Conservation (phyloP, 2,329 filamentous ascomycete species). For the Xylaria sp. region DNA sequence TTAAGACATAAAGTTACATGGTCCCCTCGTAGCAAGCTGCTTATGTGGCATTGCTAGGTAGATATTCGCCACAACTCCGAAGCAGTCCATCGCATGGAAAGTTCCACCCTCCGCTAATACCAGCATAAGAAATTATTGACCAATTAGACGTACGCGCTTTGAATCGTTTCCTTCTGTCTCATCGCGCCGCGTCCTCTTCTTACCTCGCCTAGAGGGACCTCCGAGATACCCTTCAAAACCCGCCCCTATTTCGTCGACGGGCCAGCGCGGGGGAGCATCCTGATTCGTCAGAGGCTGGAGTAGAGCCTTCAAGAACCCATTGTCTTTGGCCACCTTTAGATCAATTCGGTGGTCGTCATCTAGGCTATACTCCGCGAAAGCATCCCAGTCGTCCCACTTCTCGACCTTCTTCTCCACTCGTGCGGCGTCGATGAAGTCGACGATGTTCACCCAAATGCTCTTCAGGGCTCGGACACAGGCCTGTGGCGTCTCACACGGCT, state of each 20-base stretch:
- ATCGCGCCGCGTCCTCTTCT: background rate
- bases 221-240: no score
- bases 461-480: constrained; percentile 27
- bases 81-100: no score
- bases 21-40: no score
- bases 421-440: constrained; percentile 33
- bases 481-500: constrained; percentile 15
- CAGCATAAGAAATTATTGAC: background rate
- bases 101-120: background rate
- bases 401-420: constrained; percentile 21
- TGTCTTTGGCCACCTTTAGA: constrained; percentile 15
- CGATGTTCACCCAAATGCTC: constrained; percentile 32
- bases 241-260: background rate
- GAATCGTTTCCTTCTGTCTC: background rate
- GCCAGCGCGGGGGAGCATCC: background rate
- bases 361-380: constrained; percentile 27
- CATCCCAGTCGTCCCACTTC: constrained; percentile 24
- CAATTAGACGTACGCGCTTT: background rate
- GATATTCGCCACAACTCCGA: no score
- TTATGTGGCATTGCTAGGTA: no score
- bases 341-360: constrained; percentile 21
- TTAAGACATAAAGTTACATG: no score
- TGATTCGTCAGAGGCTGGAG: constrained; percentile 9
- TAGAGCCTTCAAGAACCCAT: constrained; percentile 24
- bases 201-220: background rate